Conservation (phyloP, 129 eudicot genomes). For the Gnaphalium uliginosum region DNA sequence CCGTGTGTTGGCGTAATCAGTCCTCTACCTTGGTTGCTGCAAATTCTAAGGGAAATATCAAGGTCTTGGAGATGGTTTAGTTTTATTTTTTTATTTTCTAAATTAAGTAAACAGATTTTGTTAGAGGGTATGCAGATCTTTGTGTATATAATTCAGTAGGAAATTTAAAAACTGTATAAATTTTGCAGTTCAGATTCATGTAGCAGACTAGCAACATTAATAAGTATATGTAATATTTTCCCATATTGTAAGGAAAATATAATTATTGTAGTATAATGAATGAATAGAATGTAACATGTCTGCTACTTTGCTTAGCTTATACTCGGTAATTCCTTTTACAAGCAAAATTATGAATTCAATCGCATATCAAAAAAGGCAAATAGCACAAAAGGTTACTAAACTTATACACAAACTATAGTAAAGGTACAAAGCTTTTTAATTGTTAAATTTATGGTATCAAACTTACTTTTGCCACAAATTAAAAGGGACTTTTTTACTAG, state of each 20-base stretch:
- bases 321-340: not conserved
- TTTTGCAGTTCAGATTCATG: constrained; percentile 24
- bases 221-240: constrained; percentile 3
- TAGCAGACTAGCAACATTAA: not conserved
- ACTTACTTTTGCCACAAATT: too few relatives aligned
- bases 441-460: too few relatives aligned
- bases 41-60: constrained; percentile 82
- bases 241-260: constrained; percentile 13
- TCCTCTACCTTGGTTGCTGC: constrained; percentile 90
- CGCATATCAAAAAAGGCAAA: too few relatives aligned
- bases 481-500: too few relatives aligned
- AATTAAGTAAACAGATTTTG: constrained; percentile 19
- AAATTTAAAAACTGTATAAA: constrained; percentile 31
- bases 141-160: constrained; percentile 35
- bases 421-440: too few relatives aligned
- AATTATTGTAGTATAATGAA: not conserved
- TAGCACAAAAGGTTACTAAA: too few relatives aligned
- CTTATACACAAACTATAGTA: too few relatives aligned
- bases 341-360: not conserved
- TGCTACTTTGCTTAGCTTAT: not conserved
- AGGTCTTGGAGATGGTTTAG: constrained; percentile 88
- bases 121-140: constrained; percentile 25
- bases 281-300: not conserved
- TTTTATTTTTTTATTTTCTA: constrained; percentile 4
- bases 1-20: constrained; percentile 92